A percentile compares a stretch with the other conserved stretches of the same genome.
phyloP scores from a whole-genome alignment of 2,329 filamentous ascomycete genomes.

The Leptosphaerulina australis region DNA sequence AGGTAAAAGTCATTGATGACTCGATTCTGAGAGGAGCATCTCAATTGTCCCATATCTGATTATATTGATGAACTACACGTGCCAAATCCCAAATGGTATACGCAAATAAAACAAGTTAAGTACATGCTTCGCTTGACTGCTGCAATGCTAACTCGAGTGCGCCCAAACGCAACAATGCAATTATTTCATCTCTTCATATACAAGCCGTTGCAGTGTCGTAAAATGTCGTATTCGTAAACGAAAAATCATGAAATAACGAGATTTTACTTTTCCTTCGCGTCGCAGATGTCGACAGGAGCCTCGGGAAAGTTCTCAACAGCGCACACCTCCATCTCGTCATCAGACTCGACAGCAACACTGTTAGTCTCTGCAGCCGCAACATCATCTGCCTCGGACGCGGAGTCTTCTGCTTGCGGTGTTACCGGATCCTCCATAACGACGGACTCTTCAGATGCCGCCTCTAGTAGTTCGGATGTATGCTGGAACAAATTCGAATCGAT shows the following conservation, averaged over 20 bases:
- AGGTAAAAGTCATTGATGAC: too few relatives aligned
- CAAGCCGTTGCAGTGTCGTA: neutral
- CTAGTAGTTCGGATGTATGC: slow-evolving; percentile 13
- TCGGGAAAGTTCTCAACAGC: neutral
- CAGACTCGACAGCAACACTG: slow-evolving; percentile 15
- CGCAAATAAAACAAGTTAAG: neutral
- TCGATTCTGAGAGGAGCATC: too few relatives aligned
- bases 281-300: neutral
- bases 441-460: slow-evolving; percentile 3
- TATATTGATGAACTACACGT: too few relatives aligned
- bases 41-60: too few relatives aligned
- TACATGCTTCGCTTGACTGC: neutral
- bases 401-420: slow-evolving; percentile 13
- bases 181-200: neutral
- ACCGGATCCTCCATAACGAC: slow-evolving; percentile 17
- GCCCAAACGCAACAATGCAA: slow-evolving; percentile 9
- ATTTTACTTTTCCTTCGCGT: neutral
- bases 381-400: slow-evolving; percentile 3
- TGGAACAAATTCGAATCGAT: slow-evolving; percentile 10
- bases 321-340: slow-evolving; percentile 19
- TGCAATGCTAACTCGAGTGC: neutral
- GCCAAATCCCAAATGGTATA: too few relatives aligned
- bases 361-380: slow-evolving; percentile 6
- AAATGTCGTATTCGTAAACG: neutral
- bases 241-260: neutral